phyloP scores from a whole-genome alignment of 129 eudicot species.

The Chrysanthemum makinoi region DNA sequence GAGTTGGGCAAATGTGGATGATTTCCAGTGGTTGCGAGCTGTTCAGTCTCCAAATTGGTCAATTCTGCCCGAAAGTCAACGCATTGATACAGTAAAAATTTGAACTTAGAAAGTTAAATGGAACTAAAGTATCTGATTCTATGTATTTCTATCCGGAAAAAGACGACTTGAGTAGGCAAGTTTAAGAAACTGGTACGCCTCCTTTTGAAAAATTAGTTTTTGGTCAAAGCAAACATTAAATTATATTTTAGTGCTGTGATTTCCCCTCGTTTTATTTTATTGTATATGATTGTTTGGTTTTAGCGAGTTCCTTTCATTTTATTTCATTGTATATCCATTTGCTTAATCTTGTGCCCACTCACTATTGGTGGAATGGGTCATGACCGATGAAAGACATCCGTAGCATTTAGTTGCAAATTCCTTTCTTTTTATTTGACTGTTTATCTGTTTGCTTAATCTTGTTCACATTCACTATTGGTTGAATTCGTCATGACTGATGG shows the following conservation, averaged over 20 bases:
- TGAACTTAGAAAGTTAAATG: constrained; percentile 1
- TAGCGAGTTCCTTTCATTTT: too few relatives aligned
- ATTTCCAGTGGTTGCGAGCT: constrained; percentile 72
- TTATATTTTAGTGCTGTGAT: neutral
- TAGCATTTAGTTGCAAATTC: too few relatives aligned
- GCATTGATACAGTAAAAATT: constrained; percentile 33
- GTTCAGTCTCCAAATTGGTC: constrained; percentile 85
- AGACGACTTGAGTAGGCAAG: neutral
- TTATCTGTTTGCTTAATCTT: too few relatives aligned
- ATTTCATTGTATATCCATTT: too few relatives aligned
- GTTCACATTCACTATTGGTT: too few relatives aligned
- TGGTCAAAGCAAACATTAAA: neutral
- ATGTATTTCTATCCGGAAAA: constrained; percentile 6
- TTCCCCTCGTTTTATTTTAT: neutral
- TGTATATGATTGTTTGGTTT: neutral
- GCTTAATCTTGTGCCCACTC: too few relatives aligned
- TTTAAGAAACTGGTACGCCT: neutral
- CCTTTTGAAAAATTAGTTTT: neutral
- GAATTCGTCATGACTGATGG: too few relatives aligned
- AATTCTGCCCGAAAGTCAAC: constrained; percentile 54
- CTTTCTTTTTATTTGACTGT: too few relatives aligned
- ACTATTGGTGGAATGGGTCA: neutral
- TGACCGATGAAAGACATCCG: too few relatives aligned
- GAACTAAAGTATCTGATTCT: neutral
- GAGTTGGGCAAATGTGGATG: constrained; percentile 91